Base-by-base conservation (phyloP, 2,329 filamentous ascomycete species). In the Xylariaceae sp. region DNA sequence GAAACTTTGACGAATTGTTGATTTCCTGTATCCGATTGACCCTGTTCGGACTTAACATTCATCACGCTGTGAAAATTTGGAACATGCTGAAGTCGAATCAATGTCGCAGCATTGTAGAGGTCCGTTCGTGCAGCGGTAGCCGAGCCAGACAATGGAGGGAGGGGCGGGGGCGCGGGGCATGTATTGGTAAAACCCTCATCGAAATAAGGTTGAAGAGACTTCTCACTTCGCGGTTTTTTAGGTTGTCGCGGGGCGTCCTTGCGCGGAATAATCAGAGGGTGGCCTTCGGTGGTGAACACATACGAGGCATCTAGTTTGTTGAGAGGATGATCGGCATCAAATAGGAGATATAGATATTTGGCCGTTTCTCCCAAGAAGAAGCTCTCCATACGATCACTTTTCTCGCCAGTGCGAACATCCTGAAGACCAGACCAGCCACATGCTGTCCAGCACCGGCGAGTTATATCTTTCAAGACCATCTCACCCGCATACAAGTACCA, bases 401-500 rank as follows among this genome's bases (percentile, higher is more conserved):
- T 84, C 72, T 96, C 89, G 3, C 92, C 92, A 4, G 82, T 89
- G 35, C 86, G 76, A 6, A 92, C 88, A 68, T 91, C 86, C 65
- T 91, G 86, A 37, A 97, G 77, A 0, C 92, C 92, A 11, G 92
- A 89, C 91, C 92, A 97, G 41, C 94, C 94, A 65, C 94, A 99
- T 58, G 83, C 80, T 0, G 91, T 90, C 83, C 89, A 91, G 72
- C 94, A 99, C 51, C 92, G 83, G 47, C 89, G 80, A 65, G 88
- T 86, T 65, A 99, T 91, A 67, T 99, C 94, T 55, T 84, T 82
- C 53, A 96, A 76, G 0, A 91, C 86, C 94, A 99, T 99, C 70
- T 99, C 94, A 31, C 91, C 94, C 26, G 95, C 88, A 68, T 96
- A 87, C 3, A 97, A 77, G 71, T 96, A 97, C 91, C 92, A 99